Evolutionary conservation across 2,329 filamentous ascomycete genomes (phyloP).

Genomic region (Boeremia lycopersici): DNA sequence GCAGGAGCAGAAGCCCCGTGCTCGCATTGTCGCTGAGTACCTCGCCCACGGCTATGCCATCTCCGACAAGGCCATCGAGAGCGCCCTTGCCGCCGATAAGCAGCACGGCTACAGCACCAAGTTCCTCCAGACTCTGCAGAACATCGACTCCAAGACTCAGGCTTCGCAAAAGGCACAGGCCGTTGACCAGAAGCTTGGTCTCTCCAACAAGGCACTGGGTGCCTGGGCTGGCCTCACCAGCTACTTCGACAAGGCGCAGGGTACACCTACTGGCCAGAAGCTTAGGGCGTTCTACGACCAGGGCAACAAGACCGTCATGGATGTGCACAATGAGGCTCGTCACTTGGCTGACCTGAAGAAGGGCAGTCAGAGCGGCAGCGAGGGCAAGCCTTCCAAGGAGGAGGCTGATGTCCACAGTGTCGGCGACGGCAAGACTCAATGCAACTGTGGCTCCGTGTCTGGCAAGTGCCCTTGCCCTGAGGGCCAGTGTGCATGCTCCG

Average conservation of each 20-base stretch:
- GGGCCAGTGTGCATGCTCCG: constrained; percentile 55
- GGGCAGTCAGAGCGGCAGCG: constrained; percentile 34
- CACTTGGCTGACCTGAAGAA: constrained; percentile 88
- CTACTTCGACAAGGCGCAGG: constrained; percentile 94
- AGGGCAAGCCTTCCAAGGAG: constrained; percentile 29
- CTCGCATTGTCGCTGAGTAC: constrained; percentile 94
- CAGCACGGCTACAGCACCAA: constrained; percentile 83
- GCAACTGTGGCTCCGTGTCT: constrained; percentile 54
- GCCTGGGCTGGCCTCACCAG: constrained; percentile 73
- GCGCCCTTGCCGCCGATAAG: constrained; percentile 84
- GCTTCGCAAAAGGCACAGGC: constrained; percentile 85
- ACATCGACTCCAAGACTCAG: constrained; percentile 84
- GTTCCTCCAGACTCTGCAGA: constrained; percentile 77
- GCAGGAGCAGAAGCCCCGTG: constrained; percentile 96
- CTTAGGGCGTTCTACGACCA: constrained; percentile 86
- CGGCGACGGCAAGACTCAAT: constrained; percentile 51
- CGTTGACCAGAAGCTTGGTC: constrained; percentile 82
- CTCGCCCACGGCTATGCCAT: constrained; percentile 92
- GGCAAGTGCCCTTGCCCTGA: constrained; percentile 54
- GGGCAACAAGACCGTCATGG: constrained; percentile 85
- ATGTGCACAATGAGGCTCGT: constrained; percentile 90
- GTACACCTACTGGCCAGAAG: constrained; percentile 86
- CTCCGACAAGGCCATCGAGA: constrained; percentile 76
- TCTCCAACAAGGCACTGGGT: constrained; percentile 73
- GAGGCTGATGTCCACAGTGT: constrained; percentile 50